phyloP scores from a whole-genome alignment of 176 grass and related monocot species.

The Microstegium vimineum region DNA sequence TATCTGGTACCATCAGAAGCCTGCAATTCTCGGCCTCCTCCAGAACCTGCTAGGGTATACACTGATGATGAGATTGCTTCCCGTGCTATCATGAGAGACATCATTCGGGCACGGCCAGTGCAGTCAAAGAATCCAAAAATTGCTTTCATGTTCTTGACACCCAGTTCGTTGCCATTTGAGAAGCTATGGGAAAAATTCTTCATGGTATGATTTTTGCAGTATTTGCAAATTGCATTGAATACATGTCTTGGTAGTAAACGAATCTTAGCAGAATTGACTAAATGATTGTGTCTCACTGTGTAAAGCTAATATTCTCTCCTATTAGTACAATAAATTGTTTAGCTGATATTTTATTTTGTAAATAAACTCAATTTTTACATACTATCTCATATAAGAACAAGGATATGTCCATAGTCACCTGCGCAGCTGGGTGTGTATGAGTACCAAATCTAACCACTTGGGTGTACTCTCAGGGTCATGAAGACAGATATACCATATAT shows the following conservation, averaged over 20 bases:
- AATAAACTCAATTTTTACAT: neutral
- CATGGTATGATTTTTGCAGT: slow-evolving; percentile 53
- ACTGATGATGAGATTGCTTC: slow-evolving; percentile 83
- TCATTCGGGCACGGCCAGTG: slow-evolving; percentile 49
- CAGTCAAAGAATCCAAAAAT: slow-evolving; percentile 89
- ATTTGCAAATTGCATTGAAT: slow-evolving; percentile 1
- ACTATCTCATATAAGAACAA: slow-evolving; percentile 9
- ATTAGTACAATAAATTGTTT: neutral
- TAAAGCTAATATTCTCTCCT: neutral
- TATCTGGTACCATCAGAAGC: slow-evolving; percentile 74
- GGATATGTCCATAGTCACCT: neutral
- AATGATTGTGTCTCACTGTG: neutral
- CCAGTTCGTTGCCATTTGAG: slow-evolving; percentile 91
- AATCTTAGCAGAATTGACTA: neutral
- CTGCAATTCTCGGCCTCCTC: slow-evolving; percentile 68
- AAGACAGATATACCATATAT: slow-evolving; percentile 92
- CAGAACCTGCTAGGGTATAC: slow-evolving; percentile 65
- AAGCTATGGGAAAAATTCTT: slow-evolving; percentile 99
- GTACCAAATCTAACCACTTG: slow-evolving; percentile 8
- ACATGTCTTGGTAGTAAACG: neutral
- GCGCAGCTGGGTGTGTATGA: slow-evolving; percentile 1
- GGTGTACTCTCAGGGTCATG: slow-evolving; percentile 66
- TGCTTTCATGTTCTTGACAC: slow-evolving; percentile 98
- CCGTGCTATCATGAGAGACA: slow-evolving; percentile 65
- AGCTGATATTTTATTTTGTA: neutral